A percentile compares a stretch with the other conserved stretches of the same genome.
phyloP scores from a whole-genome alignment of 352 stramenopile genomes.

The Aphanomyces astaci region DNA sequence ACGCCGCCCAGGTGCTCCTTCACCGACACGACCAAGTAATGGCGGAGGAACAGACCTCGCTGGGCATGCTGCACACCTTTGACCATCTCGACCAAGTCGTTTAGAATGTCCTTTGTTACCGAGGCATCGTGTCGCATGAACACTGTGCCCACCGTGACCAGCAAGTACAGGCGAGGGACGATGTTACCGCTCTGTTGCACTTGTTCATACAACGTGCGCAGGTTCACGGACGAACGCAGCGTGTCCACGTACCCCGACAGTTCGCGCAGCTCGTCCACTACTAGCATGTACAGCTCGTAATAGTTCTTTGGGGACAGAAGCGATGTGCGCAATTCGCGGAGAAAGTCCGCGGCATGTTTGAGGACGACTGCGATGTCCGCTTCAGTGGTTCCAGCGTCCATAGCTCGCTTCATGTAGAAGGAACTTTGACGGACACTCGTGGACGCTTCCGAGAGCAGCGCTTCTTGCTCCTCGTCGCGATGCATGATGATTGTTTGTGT shows the following conservation, averaged over 20 bases:
- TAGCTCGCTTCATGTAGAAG: conserved; percentile 81
- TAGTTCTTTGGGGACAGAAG: conserved; percentile 98
- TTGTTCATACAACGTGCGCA: conserved; percentile 92
- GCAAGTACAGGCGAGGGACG: conserved; percentile 93
- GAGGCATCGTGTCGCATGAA: conserved; percentile 87
- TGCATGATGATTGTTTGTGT: background rate
- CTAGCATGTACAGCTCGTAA: conserved; percentile 95
- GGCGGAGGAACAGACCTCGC: conserved; percentile 95
- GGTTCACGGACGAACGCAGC: conserved; percentile 66
- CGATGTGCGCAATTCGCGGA: conserved; percentile 79
- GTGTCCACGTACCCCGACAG: conserved; percentile 93
- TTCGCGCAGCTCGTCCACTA: conserved; percentile 90
- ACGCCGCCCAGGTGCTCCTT: conserved; percentile 94
- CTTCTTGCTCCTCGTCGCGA: conserved; percentile 39
- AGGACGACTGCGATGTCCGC: conserved; percentile 66
- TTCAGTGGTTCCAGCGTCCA: conserved; percentile 36
- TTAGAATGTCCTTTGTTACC: conserved; percentile 87
- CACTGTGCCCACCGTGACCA: conserved; percentile 94
- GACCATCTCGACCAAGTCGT: conserved; percentile 97
- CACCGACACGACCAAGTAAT: conserved; percentile 90
- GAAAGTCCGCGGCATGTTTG: conserved; percentile 70
- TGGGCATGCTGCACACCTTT: conserved; percentile 98
- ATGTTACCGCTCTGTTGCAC: conserved; percentile 94
- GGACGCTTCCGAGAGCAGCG: conserved; percentile 66
- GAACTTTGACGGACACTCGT: conserved; percentile 62